Evolutionary conservation across 139 green algal genomes (phyloP).

Genomic region (Diplosphaera chodatii): DNA sequence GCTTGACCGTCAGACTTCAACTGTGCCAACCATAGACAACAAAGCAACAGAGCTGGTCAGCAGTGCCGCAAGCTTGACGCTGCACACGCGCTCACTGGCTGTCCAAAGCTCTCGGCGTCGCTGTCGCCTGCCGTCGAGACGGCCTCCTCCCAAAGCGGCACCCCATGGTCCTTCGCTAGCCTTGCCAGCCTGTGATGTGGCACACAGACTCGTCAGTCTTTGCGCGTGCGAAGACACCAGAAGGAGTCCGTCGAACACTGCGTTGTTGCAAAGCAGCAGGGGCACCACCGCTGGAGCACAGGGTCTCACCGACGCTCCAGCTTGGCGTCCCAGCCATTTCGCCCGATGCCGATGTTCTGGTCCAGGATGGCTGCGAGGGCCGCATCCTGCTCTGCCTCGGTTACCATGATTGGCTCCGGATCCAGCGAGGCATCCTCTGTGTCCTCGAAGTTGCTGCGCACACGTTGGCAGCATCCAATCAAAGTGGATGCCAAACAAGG

Average conservation of each 20-base stretch:
- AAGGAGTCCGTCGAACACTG: too few relatives aligned
- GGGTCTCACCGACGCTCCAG: neutral
- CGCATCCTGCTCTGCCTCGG: conserved; percentile 52
- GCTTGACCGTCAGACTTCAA: too few relatives aligned
- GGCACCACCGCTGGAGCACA: too few relatives aligned
- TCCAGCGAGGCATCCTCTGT: conserved; percentile 30
- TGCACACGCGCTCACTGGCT: neutral
- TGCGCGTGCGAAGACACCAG: too few relatives aligned
- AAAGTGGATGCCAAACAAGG: too few relatives aligned
- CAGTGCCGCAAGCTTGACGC: too few relatives aligned
- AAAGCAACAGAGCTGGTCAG: too few relatives aligned
- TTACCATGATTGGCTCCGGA: conserved; percentile 72
- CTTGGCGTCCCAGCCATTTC: conserved; percentile 16
- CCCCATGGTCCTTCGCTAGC: neutral
- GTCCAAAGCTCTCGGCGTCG: neutral
- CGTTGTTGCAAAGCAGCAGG: too few relatives aligned
- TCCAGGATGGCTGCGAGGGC: conserved; percentile 57
- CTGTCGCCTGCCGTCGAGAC: neutral
- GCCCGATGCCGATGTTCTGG: conserved; percentile 42
- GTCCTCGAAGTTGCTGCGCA: conserved; percentile 1
- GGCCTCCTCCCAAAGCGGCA: neutral
- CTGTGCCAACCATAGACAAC: too few relatives aligned
- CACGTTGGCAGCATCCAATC: too few relatives aligned
- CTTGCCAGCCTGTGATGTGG: neutral
- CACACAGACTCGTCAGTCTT: too few relatives aligned